Base-by-base conservation (phyloP, 2,329 filamentous ascomycete species). In the Dichotomopilus funicola region DNA sequence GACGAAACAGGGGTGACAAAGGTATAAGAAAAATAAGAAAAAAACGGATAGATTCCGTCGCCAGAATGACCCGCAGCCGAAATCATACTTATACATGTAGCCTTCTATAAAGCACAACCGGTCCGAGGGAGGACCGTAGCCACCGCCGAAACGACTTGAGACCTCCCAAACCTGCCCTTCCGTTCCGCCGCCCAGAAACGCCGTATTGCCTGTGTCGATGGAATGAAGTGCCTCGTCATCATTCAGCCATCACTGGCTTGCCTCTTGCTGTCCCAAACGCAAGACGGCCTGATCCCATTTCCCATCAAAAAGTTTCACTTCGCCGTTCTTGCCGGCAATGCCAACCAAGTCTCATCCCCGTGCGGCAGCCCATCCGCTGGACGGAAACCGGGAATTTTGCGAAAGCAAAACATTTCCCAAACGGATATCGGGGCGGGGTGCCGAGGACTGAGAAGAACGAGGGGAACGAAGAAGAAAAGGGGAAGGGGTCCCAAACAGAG, bases 81-180 rank as follows among this genome's bases (percentile, higher is more conserved):
- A 57, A 59, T 57, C 38, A 59, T 59, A 59, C 46, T 40, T 53
- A 53, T 59, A 59, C 58, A 59, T 54, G 52, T 57, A 59, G 47
- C 44, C 56, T 38, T 54, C 49, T 58, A 51, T 58, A 48, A 51
- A 44, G 47, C 55, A 49, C 12, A 42, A 33, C 37, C 4, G 19
- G 19, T 27, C 19, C 19, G 19, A 27, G 19, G 19, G 19, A 27
- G 19, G 19, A 27, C 19, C 19, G 19, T 27, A 27, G 19, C 19
- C 19, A 3, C 19, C 19, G 19, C 19, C 19, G 19, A 27, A 27
- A 27, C 19, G 19, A 27, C 19, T 43, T 37, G 27, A 56, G 31
- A 19, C 33, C 48, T 42, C 44, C 51, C 52, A 36, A 31, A 38
- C 36, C 41, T 31, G 36, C 6, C 31, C 10, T 48, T 19, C 33